These are phyloP conservation scores for Metschnikowia lochheadii DNA, from an alignment of 805 yeast genomes.

Conservation along the genomic window DNA sequence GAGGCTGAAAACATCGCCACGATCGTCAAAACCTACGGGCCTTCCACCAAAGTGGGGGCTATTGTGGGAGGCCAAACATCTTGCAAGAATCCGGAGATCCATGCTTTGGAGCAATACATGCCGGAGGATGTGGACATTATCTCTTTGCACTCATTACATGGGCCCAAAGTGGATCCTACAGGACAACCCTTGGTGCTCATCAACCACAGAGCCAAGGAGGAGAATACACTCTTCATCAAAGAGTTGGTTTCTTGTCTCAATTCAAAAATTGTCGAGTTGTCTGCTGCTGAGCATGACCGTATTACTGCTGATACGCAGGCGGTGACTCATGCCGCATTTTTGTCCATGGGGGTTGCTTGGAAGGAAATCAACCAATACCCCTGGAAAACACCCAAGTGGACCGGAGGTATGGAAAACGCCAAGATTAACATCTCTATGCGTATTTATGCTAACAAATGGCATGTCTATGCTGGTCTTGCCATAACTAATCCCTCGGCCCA, in stretches of 20 bases:
- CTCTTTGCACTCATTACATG: slow-evolving; percentile 89
- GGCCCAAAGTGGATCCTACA: slow-evolving; percentile 81
- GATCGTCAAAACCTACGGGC: slow-evolving; percentile 75
- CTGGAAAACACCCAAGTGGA: slow-evolving; percentile 83
- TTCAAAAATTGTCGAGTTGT: slow-evolving; percentile 70
- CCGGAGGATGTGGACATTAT: slow-evolving; percentile 82
- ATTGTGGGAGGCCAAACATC: slow-evolving; percentile 98
- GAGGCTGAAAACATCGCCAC: slow-evolving; percentile 81
- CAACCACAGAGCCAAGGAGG: slow-evolving; percentile 60
- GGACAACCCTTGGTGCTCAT: slow-evolving; percentile 93
- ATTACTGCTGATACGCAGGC: slow-evolving; percentile 99
- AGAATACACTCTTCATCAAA: slow-evolving; percentile 58
- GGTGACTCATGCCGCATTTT: slow-evolving; percentile 94
- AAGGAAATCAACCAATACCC: slow-evolving; percentile 77
- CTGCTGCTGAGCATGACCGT: slow-evolving; percentile 86
- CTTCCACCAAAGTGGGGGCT: slow-evolving; percentile 81
- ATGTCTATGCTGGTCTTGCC: slow-evolving; percentile 96
- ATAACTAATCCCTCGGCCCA: slow-evolving; percentile 95
- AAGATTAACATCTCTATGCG: slow-evolving; percentile 89
- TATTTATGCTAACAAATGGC: slow-evolving; percentile 93
- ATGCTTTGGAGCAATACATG: slow-evolving; percentile 70
- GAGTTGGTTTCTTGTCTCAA: slow-evolving; percentile 64
- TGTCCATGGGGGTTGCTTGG: slow-evolving; percentile 98
- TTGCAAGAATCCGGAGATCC: slow-evolving; percentile 86
- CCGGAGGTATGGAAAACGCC: slow-evolving; percentile 94